These are phyloP conservation scores for Alternaria alternata DNA, from an alignment of 2,329 filamentous ascomycete genomes.

Conservation along the genomic window DNA sequence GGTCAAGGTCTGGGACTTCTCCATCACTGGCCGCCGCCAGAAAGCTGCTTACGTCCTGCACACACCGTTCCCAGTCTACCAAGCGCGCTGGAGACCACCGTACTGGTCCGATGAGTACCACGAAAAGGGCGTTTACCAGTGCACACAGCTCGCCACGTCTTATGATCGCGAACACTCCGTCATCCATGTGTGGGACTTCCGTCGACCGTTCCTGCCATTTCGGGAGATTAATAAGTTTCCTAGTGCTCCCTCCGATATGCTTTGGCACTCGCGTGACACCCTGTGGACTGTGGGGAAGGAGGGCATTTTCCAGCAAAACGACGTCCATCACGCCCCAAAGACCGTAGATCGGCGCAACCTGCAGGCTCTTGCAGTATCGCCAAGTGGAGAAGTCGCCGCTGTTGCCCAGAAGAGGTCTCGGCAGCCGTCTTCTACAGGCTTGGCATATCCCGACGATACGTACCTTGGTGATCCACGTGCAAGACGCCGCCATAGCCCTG, in stretches of 20 bases:
- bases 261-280: conserved; percentile 70
- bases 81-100: conserved; percentile 69
- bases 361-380: conserved; percentile 65
- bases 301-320: conserved; percentile 69
- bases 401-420: conserved; percentile 62
- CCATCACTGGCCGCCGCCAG: conserved; percentile 63
- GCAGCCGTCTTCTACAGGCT: conserved; percentile 51
- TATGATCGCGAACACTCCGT: conserved; percentile 69
- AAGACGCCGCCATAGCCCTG: conserved; percentile 54
- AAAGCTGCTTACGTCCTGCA: conserved; percentile 67
- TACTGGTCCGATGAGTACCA: conserved; percentile 63
- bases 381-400: conserved; percentile 64
- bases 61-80: conserved; percentile 68
- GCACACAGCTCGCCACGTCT: conserved; percentile 68
- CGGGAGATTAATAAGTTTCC: conserved; percentile 66
- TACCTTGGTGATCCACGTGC: conserved; percentile 54
- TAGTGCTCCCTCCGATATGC: conserved; percentile 65
- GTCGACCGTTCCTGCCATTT: conserved; percentile 68
- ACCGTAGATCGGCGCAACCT: conserved; percentile 65
- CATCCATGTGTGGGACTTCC: conserved; percentile 71
- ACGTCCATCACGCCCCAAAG: conserved; percentile 67
- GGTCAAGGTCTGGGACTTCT: conserved; percentile 71
- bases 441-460: conserved; percentile 50
- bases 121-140: conserved; percentile 64
- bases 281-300: conserved; percentile 70